A percentile compares a stretch with the other conserved stretches of the same genome.
Evolutionary conservation across 2,329 filamentous ascomycete genomes (phyloP).

Genomic region (Penicillium hesseltinei): DNA sequence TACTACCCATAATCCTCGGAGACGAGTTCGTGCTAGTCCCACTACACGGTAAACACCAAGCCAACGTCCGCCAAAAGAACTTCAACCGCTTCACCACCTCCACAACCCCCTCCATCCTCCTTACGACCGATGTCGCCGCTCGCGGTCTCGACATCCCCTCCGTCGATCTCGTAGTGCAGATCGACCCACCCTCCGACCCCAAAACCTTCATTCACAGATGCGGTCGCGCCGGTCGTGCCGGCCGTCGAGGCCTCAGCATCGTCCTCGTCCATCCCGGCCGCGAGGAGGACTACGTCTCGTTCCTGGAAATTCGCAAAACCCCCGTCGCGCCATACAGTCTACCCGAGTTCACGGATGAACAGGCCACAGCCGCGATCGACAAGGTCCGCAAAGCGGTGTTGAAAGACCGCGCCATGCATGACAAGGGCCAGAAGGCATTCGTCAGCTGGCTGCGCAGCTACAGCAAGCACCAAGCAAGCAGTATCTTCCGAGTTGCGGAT

Average conservation of each 20-base stretch:
- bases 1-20: slow-evolving; percentile 72
- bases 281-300: slow-evolving; percentile 87
- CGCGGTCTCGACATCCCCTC: slow-evolving; percentile 88
- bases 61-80: slow-evolving; percentile 84
- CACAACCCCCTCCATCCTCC: slow-evolving; percentile 71
- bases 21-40: slow-evolving; percentile 68
- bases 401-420: slow-evolving; percentile 67
- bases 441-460: slow-evolving; percentile 93
- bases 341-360: slow-evolving; percentile 57
- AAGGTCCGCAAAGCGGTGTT: slow-evolving; percentile 59
- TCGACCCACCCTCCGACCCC: slow-evolving; percentile 81
- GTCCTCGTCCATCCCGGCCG: slow-evolving; percentile 80
- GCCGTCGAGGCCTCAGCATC: slow-evolving; percentile 74
- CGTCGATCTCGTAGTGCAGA: slow-evolving; percentile 85
- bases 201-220: slow-evolving; percentile 74
- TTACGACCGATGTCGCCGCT: slow-evolving; percentile 91
- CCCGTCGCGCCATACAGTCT: slow-evolving; percentile 66
- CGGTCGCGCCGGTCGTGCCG: slow-evolving; percentile 62
- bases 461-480: slow-evolving; percentile 82
- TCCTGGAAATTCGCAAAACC: slow-evolving; percentile 82
- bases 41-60: slow-evolving; percentile 86
- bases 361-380: slow-evolving; percentile 58
- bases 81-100: slow-evolving; percentile 76
- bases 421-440: slow-evolving; percentile 87
- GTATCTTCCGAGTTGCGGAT: slow-evolving; percentile 81